A percentile compares a stretch with the other conserved stretches of the same genome.
Evolutionary conservation across 2,329 filamentous ascomycete species (phyloP).

Genomic region (Colletotrichum plurivorum): DNA sequence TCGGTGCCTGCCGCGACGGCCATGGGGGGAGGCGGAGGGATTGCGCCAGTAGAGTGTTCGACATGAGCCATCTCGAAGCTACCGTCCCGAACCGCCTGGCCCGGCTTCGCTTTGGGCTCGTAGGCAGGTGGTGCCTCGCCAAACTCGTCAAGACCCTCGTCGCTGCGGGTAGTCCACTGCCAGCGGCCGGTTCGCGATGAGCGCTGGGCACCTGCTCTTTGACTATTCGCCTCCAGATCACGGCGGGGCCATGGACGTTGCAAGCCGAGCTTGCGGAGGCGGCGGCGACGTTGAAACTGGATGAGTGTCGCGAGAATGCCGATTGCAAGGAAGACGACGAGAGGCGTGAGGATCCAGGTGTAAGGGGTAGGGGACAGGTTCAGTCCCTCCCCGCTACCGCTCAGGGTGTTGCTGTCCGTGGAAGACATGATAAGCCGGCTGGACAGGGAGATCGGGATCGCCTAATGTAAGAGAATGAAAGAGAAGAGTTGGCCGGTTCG

Average conservation of each 20-base stretch:
- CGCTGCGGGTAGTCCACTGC: conserved; percentile 46
- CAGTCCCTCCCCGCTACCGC: conserved; percentile 1
- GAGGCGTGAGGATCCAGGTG: conserved; percentile 68
- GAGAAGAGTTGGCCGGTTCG: neutral
- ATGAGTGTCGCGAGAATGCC: conserved; percentile 56
- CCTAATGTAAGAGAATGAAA: neutral
- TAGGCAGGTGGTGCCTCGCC: conserved; percentile 78
- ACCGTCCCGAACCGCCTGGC: conserved; percentile 28
- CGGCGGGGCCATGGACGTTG: conserved; percentile 44
- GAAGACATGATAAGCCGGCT: conserved; percentile 30
- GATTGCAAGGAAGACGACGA: conserved; percentile 60
- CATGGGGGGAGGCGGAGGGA: conserved; percentile 19
- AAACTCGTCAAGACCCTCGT: conserved; percentile 74
- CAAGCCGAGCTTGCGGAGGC: conserved; percentile 42
- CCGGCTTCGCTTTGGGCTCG: conserved; percentile 49
- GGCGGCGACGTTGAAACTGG: conserved; percentile 58
- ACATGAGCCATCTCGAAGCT: conserved; percentile 38
- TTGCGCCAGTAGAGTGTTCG: conserved; percentile 20
- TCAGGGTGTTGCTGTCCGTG: conserved; percentile 16
- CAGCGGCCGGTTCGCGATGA: conserved; percentile 35
- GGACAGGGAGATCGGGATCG: neutral
- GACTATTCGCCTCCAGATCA: conserved; percentile 35
- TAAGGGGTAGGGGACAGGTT: conserved; percentile 64
- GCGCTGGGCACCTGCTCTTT: conserved; percentile 26
- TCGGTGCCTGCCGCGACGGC: neutral